Evolutionary conservation across 352 stramenopile genomes (phyloP).

Genomic region (Globisporangium viniferum): DNA sequence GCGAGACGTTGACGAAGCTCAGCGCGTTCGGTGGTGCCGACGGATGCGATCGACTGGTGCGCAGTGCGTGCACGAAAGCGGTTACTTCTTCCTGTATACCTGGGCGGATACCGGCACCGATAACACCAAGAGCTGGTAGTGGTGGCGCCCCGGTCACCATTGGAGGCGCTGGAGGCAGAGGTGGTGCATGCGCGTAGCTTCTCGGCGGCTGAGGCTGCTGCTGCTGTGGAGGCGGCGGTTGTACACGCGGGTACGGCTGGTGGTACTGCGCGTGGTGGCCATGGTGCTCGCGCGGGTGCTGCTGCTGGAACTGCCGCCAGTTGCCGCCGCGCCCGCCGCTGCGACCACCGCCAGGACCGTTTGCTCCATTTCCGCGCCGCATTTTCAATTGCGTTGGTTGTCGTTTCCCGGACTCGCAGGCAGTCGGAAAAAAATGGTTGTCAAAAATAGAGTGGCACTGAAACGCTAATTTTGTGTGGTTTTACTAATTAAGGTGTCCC

Average conservation of each 20-base stretch:
- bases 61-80: constrained; percentile 56
- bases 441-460: background rate
- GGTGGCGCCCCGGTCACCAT: background rate
- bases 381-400: constrained; percentile 16
- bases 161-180: constrained; percentile 1
- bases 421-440: background rate
- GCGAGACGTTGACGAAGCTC: constrained; percentile 38
- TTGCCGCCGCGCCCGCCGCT: constrained; percentile 7
- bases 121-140: background rate
- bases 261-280: background rate
- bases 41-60: constrained; percentile 44
- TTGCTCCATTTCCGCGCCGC: constrained; percentile 7
- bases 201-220: constrained; percentile 9
- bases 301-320: constrained; percentile 37
- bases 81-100: constrained; percentile 43
- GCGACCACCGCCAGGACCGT: constrained; percentile 14
- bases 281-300: constrained; percentile 16
- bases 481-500: background rate
- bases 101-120: constrained; percentile 10
- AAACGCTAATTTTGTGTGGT: background rate
- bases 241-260: background rate
- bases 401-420: constrained; percentile 2
- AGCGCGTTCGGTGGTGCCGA: constrained; percentile 55
- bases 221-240: constrained; percentile 20
- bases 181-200: constrained; percentile 11